Evolutionary conservation across 306 rosid species (phyloP).

Genomic region (Cicer pinnatifidum): DNA sequence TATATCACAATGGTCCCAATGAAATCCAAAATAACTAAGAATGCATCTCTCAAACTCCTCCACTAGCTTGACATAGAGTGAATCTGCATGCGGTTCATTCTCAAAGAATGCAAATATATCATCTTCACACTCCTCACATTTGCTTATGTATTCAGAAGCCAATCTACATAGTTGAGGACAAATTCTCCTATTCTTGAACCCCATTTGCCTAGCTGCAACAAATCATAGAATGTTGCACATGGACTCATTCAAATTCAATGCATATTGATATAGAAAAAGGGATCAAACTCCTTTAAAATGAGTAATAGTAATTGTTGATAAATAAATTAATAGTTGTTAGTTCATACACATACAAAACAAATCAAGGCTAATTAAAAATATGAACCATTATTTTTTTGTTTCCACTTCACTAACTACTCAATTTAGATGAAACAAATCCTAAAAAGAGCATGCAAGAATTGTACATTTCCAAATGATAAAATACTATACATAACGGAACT

Average conservation of each 20-base stretch:
- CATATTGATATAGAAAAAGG: neutral
- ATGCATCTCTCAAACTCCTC: constrained; percentile 99
- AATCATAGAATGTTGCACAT: constrained; percentile 32
- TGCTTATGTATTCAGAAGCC: constrained; percentile 84
- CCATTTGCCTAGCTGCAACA: constrained; percentile 95
- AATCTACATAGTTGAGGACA: constrained; percentile 84
- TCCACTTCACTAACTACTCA: too few species aligned
- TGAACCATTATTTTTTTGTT: too few species aligned
- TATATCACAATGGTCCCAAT: constrained; percentile 80
- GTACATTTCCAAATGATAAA: neutral
- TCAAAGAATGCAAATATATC: constrained; percentile 78
- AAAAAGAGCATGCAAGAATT: too few species aligned
- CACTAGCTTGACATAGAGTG: constrained; percentile 87
- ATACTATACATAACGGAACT: neutral
- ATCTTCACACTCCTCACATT: constrained; percentile 80
- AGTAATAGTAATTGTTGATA: too few species aligned
- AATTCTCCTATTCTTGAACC: constrained; percentile 73
- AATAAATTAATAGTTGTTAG: too few species aligned
- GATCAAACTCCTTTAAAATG: too few species aligned
- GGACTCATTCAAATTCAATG: neutral
- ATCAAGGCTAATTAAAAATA: too few species aligned
- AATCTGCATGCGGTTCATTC: constrained; percentile 77
- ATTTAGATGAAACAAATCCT: too few species aligned
- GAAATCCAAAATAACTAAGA: constrained; percentile 91
- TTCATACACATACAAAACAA: too few species aligned